Conservation (phyloP, 352 stramenopile species). For the Phytophthora sojae region DNA sequence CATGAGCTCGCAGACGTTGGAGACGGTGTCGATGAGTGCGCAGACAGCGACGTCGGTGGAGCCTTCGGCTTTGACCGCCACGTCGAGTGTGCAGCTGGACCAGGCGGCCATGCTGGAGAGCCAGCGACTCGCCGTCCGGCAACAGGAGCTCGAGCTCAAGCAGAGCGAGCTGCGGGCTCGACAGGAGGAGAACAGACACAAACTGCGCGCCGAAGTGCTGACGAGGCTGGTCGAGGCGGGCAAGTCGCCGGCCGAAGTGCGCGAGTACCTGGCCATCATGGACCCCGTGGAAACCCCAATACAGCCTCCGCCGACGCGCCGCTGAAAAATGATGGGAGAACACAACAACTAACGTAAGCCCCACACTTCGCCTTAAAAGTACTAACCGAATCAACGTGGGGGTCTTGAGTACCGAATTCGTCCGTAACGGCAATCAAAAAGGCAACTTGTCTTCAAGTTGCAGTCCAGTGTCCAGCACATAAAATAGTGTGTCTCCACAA, state of each 20-base stretch:
- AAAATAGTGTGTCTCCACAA: slow-evolving; percentile 20
- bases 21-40: background rate
- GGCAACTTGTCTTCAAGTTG: slow-evolving; percentile 1
- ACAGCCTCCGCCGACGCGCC: no score
- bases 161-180: slow-evolving; percentile 44
- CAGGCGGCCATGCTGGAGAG: slow-evolving; percentile 33
- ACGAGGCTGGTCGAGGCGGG: slow-evolving; percentile 35
- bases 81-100: background rate
- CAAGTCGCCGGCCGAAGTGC: slow-evolving; percentile 41
- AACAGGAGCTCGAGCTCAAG: slow-evolving; percentile 55
- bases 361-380: no score
- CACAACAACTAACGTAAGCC: no score
- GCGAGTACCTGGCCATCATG: slow-evolving; percentile 43
- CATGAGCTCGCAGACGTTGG: background rate
- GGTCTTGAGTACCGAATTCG: background rate
- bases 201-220: slow-evolving; percentile 40
- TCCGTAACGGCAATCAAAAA: no score
- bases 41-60: background rate
- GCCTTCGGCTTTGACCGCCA: no score
- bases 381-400: no score
- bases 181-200: slow-evolving; percentile 44
- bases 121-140: slow-evolving; percentile 48
- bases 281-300: slow-evolving; percentile 21
- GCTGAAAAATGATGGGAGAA: no score
- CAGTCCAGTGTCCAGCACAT: slow-evolving; percentile 17